phyloP scores from a whole-genome alignment of 2,329 filamentous ascomycete species.

The Paraphoma chrysanthemicola region DNA sequence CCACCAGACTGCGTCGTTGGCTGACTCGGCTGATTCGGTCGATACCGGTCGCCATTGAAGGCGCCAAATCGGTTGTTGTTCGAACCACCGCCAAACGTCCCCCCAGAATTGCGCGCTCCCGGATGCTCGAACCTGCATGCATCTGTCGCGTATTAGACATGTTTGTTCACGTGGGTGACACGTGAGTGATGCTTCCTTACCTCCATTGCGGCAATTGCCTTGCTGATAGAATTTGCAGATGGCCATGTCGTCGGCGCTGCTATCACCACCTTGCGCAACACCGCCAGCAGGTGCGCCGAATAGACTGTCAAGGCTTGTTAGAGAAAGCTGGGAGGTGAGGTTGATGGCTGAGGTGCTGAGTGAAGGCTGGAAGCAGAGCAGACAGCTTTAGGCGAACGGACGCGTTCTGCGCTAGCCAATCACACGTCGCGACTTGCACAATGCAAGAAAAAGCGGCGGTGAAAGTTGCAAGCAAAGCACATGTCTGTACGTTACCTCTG shows the following conservation, averaged over 20 bases:
- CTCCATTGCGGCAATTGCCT: slow-evolving; percentile 70
- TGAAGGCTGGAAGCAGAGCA: slow-evolving; percentile 11
- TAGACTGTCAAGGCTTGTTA: slow-evolving; percentile 18
- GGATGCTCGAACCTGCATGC: slow-evolving; percentile 68
- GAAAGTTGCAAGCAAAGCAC: slow-evolving; percentile 9
- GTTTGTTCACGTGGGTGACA: not conserved
- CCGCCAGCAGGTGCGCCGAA: slow-evolving; percentile 4
- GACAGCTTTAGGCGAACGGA: slow-evolving; percentile 21
- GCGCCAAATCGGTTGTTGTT: slow-evolving; percentile 62
- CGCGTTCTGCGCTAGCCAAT: slow-evolving; percentile 31
- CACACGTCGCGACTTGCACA: slow-evolving; percentile 9
- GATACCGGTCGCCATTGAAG: slow-evolving; percentile 48
- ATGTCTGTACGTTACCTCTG: slow-evolving; percentile 28
- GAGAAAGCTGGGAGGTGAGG: slow-evolving; percentile 1
- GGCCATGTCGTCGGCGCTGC: slow-evolving; percentile 38
- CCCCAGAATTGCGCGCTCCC: slow-evolving; percentile 36
- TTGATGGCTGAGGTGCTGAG: slow-evolving; percentile 6
- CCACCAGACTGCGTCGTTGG: slow-evolving; percentile 20
- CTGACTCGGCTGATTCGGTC: slow-evolving; percentile 35
- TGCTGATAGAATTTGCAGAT: slow-evolving; percentile 71
- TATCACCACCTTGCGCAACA: not conserved
- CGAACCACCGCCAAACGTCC: slow-evolving; percentile 30
- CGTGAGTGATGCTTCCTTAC: slow-evolving; percentile 50
- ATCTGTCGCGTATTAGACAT: slow-evolving; percentile 50
- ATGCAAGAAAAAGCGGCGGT: slow-evolving; percentile 6